Conservation (phyloP, 306 rosid species). For the Vicia sativa region DNA sequence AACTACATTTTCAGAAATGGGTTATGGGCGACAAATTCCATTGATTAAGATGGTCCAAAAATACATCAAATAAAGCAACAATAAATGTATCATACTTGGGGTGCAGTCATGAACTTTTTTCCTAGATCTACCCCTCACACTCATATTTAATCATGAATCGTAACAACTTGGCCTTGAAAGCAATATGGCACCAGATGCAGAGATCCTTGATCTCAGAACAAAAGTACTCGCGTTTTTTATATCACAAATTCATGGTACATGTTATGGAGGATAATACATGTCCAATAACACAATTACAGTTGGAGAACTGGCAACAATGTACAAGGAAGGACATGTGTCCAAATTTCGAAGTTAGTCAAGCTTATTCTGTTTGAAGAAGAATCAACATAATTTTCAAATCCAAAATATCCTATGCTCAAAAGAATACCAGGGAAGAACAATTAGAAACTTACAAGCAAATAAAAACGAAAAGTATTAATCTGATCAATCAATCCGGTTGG, state of each 20-base stretch:
- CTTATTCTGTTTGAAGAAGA: constrained; percentile 2
- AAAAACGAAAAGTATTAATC: neutral
- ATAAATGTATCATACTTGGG: neutral
- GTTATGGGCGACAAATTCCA: constrained; percentile 16
- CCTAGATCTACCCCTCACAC: neutral
- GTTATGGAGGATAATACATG: neutral
- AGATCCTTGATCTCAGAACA: constrained; percentile 6
- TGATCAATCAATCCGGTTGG: neutral
- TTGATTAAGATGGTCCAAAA: constrained; percentile 11
- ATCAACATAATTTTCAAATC: neutral
- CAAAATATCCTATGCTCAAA: neutral
- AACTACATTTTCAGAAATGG: neutral
- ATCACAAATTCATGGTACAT: neutral
- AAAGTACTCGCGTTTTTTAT: neutral
- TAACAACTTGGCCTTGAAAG: constrained; percentile 28
- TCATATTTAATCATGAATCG: constrained; percentile 10
- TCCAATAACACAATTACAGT: neutral
- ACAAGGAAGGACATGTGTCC: neutral
- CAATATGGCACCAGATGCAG: constrained; percentile 8
- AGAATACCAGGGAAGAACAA: neutral
- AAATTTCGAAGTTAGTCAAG: neutral
- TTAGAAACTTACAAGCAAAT: neutral
- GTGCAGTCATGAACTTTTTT: constrained; percentile 1
- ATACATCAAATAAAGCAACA: constrained; percentile 10
- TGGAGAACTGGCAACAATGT: neutral